Base-by-base conservation (phyloP, 768 basidiomycete genomes). In the Leccinum olivaceopallidum region DNA sequence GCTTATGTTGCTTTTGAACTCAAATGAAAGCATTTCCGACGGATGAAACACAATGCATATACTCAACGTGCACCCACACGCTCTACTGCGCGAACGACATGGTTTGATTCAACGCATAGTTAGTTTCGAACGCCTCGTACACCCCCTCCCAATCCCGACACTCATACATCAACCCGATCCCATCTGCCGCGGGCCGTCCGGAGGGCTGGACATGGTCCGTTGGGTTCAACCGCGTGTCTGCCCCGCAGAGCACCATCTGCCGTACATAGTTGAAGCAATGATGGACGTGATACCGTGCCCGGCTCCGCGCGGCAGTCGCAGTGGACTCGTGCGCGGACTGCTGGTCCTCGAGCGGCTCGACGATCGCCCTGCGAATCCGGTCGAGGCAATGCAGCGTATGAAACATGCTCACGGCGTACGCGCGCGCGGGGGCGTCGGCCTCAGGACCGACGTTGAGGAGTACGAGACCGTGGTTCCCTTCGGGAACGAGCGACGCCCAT, bases 261-360 rank as follows among this genome's bases (percentile, higher is more conserved):
- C 73, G 65, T 18, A 80, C 60, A 36, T 80, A 79, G 58, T 79
- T 80, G 63, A 80, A 59, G 51, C 78, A 79, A 37, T 80, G 78
- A 10, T 69, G 62, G 26, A 36, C 61, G 39, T 69, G 67, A n/a
- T 56, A 37, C 56, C 59, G 63, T 9, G 42, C 42, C 18, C 42
- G 39, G 18, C 18, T 42, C 39, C 18, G 42, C 42, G n/a, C 4
- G n/a, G 42, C 2, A 2, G 18, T 42, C 9, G 8, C 9, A n/a
- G 18, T 42, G 9, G 42, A 42, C 42, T 42, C 42, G 39, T 42
- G 42, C 42, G 9, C 42, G 8, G 42, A 37, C 36, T 37, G 36
- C 14, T 6, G 36, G 4, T 48, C 6, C 49, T 26, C 51, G 16
- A 57, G 57, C 8, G 39, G 18, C 3, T 6, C 32, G 10, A 57